These are phyloP conservation scores for Lactarius indigo DNA, from an alignment of 768 basidiomycete species.

Conservation along the genomic window DNA sequence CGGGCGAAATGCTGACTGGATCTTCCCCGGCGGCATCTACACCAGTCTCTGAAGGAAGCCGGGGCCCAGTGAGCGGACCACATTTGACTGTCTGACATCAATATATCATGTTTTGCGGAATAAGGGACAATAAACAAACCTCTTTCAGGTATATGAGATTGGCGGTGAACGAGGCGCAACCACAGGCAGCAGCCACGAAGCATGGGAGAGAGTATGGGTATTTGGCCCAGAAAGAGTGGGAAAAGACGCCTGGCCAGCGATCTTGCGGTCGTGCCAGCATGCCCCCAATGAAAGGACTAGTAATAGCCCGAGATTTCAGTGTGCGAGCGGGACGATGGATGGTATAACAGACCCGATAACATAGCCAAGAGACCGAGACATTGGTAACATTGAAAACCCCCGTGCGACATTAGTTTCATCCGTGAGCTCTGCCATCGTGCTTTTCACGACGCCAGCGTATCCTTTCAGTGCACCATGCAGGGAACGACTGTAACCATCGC, in stretches of 20 bases:
- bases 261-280: slow-evolving; percentile 27
- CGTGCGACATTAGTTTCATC: not conserved
- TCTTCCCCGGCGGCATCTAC: not conserved
- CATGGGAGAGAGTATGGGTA: slow-evolving; percentile 29
- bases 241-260: slow-evolving; percentile 22
- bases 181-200: not conserved
- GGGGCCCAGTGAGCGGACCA: not conserved
- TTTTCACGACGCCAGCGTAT: not conserved
- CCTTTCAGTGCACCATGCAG: not conserved
- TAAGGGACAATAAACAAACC: not conserved
- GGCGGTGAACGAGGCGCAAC: not conserved
- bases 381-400: not conserved
- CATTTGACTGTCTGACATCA: not conserved
- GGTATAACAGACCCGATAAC: slow-evolving; percentile 15
- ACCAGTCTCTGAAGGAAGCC: not conserved
- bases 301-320: not conserved
- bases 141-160: not conserved
- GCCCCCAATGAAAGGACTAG: slow-evolving; percentile 24
- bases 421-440: not conserved
- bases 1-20: not conserved
- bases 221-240: slow-evolving; percentile 22
- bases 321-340: not conserved
- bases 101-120: not conserved
- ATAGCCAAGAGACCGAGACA: not conserved
- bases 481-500: not conserved